Evolutionary conservation across 2,329 filamentous ascomycete species (phyloP), one percentile per base, ranked within the genome.

Genomic region (Fragosphaeria purpurea): DNA sequence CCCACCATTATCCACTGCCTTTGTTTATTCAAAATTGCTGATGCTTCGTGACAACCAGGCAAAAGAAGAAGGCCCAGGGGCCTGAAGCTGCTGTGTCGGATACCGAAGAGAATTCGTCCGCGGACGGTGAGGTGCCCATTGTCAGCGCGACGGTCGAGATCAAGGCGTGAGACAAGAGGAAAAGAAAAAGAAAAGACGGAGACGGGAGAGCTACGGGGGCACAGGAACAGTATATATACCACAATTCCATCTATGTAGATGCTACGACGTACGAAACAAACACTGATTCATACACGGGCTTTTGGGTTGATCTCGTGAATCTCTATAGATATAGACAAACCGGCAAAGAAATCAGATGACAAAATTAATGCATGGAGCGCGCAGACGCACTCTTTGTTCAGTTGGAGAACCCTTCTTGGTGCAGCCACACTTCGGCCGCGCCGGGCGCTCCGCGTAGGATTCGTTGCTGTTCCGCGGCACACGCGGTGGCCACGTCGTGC

Each of bases 341-440:
- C 22, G 22, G 22, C 22, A 3, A 22, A 22, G 22, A 22, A 22
- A 22, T 22, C 22, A 22, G 22, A 22, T 22, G 22, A 22, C 22
- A 22, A 22, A 22, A 22, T 22, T 3, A 22, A 22, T 22, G 22
- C 22, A 22, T 22, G 3, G 22, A 22, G 22, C 22, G 22, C 22
- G 22, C 22, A 22, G 3, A 22, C 22, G 22, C 22, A 22, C 22
- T 3, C 2, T 22, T 22, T 3, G 22, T 22, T 22, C 22, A 48
- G 35, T 41, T 45, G 2, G 51, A 51, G 32, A 55, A 54, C 1
- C 22, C 47, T 33, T 54, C 53, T 10, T 44, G 44, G 35, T 54
- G 53, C 41, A 50, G 42, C 53, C 53, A 53, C 39, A 55, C 53
- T 22, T 55, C 51, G 7, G 40, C 8, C 5, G 41, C 44, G 3